A percentile compares a stretch with the other conserved stretches of the same genome.
Evolutionary conservation across 1,139 yeast species (phyloP).

Genomic region (Protomyces inundatus): DNA sequence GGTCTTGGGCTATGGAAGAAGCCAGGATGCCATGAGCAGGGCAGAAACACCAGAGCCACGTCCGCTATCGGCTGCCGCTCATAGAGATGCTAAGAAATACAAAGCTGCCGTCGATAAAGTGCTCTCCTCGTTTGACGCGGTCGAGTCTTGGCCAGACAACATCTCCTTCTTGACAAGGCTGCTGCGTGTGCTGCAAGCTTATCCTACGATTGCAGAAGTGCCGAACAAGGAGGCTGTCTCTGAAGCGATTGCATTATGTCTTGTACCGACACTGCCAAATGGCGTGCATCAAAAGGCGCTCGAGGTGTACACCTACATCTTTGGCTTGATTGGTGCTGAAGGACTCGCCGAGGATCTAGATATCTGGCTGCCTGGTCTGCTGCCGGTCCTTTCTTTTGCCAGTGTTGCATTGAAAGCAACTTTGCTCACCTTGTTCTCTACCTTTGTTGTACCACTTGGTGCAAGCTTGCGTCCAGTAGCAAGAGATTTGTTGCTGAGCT

Average conservation of each 20-base stretch:
- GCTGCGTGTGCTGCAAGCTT: slow-evolving; percentile 42
- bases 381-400: slow-evolving; percentile 81
- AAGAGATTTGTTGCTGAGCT: slow-evolving; percentile 65
- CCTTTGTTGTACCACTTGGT: slow-evolving; percentile 53
- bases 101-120: slow-evolving; percentile 65
- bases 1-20: background rate
- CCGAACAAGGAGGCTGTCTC: slow-evolving; percentile 48
- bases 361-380: slow-evolving; percentile 83
- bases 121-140: slow-evolving; percentile 69
- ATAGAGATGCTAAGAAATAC: slow-evolving; percentile 43
- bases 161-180: slow-evolving; percentile 79
- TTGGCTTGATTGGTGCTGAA: slow-evolving; percentile 53
- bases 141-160: slow-evolving; percentile 98
- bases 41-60: background rate
- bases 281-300: slow-evolving; percentile 91
- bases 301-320: slow-evolving; percentile 66
- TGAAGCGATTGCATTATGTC: slow-evolving; percentile 50
- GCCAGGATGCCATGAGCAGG: background rate
- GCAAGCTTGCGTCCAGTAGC: slow-evolving; percentile 52
- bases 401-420: slow-evolving; percentile 67
- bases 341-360: slow-evolving; percentile 50
- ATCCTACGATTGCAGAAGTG: slow-evolving; percentile 37
- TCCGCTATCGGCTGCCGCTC: background rate
- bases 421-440: slow-evolving; percentile 56
- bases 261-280: slow-evolving; percentile 75